Percentiles rank a stretch among this genome's conserved stretches.
These are phyloP conservation scores for Hypoxylon rubiginosum DNA, from an alignment of 2,329 filamentous ascomycete species.

Conservation along the genomic window DNA sequence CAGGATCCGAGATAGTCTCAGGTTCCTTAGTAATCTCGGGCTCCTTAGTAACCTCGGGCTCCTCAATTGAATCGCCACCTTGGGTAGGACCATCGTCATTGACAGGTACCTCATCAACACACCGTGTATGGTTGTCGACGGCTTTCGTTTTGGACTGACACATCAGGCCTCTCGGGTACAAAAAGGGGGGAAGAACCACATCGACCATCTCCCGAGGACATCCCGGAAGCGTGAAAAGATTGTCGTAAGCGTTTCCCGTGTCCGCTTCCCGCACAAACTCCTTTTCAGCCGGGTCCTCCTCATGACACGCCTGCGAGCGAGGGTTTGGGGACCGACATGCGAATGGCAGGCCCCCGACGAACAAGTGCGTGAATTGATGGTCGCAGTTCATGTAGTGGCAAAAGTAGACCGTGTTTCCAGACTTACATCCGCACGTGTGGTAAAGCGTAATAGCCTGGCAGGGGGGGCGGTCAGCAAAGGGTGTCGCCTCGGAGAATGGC, in stretches of 20 bases:
- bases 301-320: conserved; percentile 18
- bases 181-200: conserved; percentile 16
- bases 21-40: neutral
- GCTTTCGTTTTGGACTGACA: conserved; percentile 1
- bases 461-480: neutral
- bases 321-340: conserved; percentile 20
- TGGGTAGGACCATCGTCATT: neutral
- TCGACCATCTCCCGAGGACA: conserved; percentile 20
- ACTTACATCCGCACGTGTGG: conserved; percentile 43
- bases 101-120: neutral
- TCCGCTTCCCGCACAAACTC: conserved; percentile 35
- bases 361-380: conserved; percentile 14
- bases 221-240: conserved; percentile 25
- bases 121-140: neutral
- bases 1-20: neutral
- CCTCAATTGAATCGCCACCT: neutral
- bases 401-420: conserved; percentile 23
- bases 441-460: conserved; percentile 42
- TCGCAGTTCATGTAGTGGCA: conserved; percentile 28
- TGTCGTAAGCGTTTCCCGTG: conserved; percentile 19
- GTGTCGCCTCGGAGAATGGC: neutral
- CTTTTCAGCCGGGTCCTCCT: conserved; percentile 18
- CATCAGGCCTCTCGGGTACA: neutral
- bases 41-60: neutral
- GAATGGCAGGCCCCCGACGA: conserved; percentile 33